Evolutionary conservation across 768 basidiomycete genomes (phyloP).

Genomic region (Kwoniella heveanensis): DNA sequence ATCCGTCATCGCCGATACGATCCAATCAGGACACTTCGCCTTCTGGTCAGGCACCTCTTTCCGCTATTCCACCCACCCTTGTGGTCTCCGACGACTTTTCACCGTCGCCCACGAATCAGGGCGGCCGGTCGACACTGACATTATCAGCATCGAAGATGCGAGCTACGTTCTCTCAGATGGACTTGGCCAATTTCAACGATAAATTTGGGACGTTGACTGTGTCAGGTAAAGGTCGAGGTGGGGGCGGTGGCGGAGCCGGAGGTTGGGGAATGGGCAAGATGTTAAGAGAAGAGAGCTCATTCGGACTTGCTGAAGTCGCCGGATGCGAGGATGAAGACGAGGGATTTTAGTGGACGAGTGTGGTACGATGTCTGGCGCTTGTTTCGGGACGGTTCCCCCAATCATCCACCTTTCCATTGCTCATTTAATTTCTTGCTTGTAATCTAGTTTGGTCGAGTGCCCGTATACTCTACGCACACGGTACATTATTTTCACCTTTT

Average conservation of each 20-base stretch:
- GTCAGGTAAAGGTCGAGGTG: slow-evolving; percentile 11
- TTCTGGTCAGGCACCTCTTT: slow-evolving; percentile 7
- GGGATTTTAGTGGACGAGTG: background rate
- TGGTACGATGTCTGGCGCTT: no score
- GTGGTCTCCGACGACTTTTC: slow-evolving; percentile 30
- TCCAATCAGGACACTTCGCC: background rate
- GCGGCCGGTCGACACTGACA: slow-evolving; percentile 26
- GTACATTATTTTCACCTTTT: no score
- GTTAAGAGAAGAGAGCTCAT: slow-evolving; percentile 48
- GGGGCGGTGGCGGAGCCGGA: slow-evolving; percentile 12
- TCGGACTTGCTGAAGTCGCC: slow-evolving; percentile 34
- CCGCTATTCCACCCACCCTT: slow-evolving; percentile 12
- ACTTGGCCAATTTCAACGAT: slow-evolving; percentile 39
- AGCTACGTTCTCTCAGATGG: slow-evolving; percentile 40
- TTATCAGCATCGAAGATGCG: slow-evolving; percentile 32
- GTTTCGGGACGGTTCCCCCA: no score
- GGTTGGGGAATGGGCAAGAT: slow-evolving; percentile 29
- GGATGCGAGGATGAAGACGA: slow-evolving; percentile 31
- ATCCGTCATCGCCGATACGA: slow-evolving; percentile 2
- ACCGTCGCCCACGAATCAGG: slow-evolving; percentile 10
- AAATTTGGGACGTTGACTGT: slow-evolving; percentile 37
- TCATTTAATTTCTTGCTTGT: no score
- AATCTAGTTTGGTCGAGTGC: no score
- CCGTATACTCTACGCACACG: no score
- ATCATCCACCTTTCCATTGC: no score